Base-by-base conservation (phyloP, 768 basidiomycete genomes). In the Phylloporus sp. region DNA sequence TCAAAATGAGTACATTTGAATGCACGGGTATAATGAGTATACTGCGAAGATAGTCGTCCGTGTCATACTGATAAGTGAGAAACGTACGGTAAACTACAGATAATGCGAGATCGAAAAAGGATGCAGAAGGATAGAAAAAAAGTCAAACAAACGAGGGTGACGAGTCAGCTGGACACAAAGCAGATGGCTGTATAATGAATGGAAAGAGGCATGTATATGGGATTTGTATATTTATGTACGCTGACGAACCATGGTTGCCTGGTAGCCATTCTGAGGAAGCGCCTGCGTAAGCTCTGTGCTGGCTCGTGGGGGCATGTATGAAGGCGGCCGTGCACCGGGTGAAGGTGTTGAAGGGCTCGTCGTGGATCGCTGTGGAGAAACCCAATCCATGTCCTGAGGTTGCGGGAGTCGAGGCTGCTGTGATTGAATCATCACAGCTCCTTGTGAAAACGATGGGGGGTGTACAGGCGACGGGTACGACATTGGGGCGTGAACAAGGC, bases 51-150 rank as follows among this genome's bases (percentile, higher is more conserved):
- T 69, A 68, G 66, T 79, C 73, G 78, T 82, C 80, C 80, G 64
- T 80, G 71, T 67, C 73, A 74, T 76, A 76, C 70, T 64, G 63
- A 67, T 74, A 70, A 72, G 65, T 66, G 64, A 61, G 53, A 49
- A 58, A 49, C 54, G 58, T 66, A 71, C 73, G 69, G 69, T 81
- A 77, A 74, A 80, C 69, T 81, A 82, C 80, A 82, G 68, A 75
- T 76, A 69, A 70, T 76, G 72, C 64, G 68, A 73, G 71, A 69
- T 69, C 68, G 61, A 63, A 61, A 50, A 52, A 59, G 55, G 52
- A 64, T 66, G 61, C 54, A 52, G 56, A 51, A 62, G 61, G 58
- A 54, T 67, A 53, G 38, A 43, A 17, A 43, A 48, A 42, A 41
- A 44, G 38, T 5, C 29, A 58, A 42, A 50, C 18, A 55, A 61